Evolutionary conservation across 1,139 yeast genomes (phyloP).

Genomic region (Candida sp.): DNA sequence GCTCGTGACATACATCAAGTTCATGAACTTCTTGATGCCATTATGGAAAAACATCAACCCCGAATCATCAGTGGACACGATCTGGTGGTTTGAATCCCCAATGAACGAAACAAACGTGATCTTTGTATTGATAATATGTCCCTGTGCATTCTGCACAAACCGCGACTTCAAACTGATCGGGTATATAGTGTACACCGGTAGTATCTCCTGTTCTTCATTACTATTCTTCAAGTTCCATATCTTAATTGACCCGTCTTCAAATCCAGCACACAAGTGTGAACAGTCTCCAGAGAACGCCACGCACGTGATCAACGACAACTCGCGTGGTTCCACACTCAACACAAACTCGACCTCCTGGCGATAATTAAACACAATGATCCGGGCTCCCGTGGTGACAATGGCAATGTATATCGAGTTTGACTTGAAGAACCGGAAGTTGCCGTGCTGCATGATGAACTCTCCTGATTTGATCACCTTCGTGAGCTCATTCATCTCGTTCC

Average conservation of each 20-base stretch:
- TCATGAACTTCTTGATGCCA: constrained; percentile 58
- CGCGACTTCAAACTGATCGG: constrained; percentile 34
- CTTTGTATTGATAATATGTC: constrained; percentile 54
- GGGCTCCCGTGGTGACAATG: constrained; percentile 67
- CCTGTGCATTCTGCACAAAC: constrained; percentile 39
- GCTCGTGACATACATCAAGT: constrained; percentile 51
- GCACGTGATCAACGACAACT: constrained; percentile 34
- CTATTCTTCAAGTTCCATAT: constrained; percentile 31
- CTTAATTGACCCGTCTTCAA: constrained; percentile 29
- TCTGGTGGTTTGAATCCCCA: constrained; percentile 58
- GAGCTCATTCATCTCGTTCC: constrained; percentile 30
- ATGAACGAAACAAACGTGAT: constrained; percentile 57
- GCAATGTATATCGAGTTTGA: constrained; percentile 55
- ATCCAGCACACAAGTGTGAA: constrained; percentile 37
- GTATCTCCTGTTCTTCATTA: constrained; percentile 6
- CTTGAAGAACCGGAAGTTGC: constrained; percentile 50
- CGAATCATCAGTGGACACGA: constrained; percentile 61
- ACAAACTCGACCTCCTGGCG: constrained; percentile 54
- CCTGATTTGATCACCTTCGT: constrained; percentile 23
- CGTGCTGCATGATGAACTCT: constrained; percentile 40
- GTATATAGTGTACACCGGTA: constrained; percentile 27
- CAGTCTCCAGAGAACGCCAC: constrained; percentile 46
- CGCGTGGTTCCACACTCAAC: constrained; percentile 20
- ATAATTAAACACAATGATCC: constrained; percentile 64
- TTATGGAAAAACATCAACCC: constrained; percentile 68